Evolutionary conservation across 2,329 filamentous ascomycete species (phyloP).

Genomic region (Venturia nashicola): DNA sequence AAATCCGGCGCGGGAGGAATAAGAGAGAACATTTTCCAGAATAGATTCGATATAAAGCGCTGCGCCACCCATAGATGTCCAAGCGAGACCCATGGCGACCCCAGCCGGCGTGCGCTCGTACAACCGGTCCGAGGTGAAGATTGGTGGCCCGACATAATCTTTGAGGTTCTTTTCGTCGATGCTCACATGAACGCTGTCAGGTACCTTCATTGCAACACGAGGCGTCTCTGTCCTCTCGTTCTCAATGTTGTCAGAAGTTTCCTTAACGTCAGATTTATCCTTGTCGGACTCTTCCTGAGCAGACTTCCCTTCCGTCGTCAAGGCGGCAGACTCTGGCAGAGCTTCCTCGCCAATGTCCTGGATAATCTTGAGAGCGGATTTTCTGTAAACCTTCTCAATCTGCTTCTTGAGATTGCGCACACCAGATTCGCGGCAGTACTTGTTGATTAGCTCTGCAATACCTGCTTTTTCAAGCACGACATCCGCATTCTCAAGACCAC

Average conservation of each 20-base stretch:
- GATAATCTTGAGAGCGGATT: conserved; percentile 93
- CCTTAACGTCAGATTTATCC: conserved; percentile 49
- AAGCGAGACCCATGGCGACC: conserved; percentile 94
- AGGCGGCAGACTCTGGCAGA: conserved; percentile 64
- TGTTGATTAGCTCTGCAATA: conserved; percentile 95
- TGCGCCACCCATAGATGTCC: conserved; percentile 94
- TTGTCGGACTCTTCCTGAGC: conserved; percentile 61
- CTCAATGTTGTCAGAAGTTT: conserved; percentile 44
- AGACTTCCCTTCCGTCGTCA: conserved; percentile 76
- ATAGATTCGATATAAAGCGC: conserved; percentile 97
- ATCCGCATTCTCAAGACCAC: conserved; percentile 79
- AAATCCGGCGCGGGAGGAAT: conserved; percentile 62
- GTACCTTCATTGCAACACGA: conserved; percentile 67
- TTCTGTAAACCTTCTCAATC: conserved; percentile 97
- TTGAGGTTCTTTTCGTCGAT: conserved; percentile 86
- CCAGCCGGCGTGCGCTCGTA: conserved; percentile 90
- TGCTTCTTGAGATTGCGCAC: conserved; percentile 98
- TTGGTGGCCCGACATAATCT: conserved; percentile 90
- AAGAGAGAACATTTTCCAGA: conserved; percentile 66
- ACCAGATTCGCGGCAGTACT: conserved; percentile 92
- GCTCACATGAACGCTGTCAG: conserved; percentile 71
- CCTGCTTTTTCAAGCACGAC: conserved; percentile 78
- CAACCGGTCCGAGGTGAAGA: conserved; percentile 89
- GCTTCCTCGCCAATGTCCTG: conserved; percentile 82
- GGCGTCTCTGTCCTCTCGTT: conserved; percentile 53